These are phyloP conservation scores for Grosmannia clavigera DNA, from an alignment of 2,329 filamentous ascomycete genomes.

Conservation along the genomic window DNA sequence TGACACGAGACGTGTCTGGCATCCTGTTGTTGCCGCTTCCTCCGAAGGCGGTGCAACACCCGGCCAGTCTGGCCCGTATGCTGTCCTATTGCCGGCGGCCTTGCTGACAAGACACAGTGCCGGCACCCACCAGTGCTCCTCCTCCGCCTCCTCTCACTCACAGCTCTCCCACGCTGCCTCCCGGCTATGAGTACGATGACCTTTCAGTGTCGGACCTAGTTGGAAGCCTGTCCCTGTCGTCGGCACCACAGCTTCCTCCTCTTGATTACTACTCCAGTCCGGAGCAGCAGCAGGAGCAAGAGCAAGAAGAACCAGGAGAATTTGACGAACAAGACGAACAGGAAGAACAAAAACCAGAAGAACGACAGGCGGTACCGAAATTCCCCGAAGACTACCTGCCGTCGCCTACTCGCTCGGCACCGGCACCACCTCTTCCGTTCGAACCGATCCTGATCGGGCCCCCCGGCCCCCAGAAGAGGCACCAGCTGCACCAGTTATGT, in stretches of 20 bases:
- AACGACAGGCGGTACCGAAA: not conserved
- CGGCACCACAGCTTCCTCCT: not conserved
- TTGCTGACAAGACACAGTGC: not conserved
- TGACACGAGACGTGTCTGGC: not conserved
- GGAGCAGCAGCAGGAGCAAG: not conserved
- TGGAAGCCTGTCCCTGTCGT: not conserved
- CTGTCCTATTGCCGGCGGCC: not conserved
- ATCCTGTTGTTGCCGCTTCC: not conserved
- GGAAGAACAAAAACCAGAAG: not conserved
- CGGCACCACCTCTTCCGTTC: not conserved
- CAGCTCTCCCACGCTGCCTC: slow-evolving; percentile 3
- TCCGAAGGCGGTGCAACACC: not conserved
- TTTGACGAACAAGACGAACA: not conserved
- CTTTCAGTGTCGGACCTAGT: not conserved
- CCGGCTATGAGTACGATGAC: slow-evolving; percentile 1
- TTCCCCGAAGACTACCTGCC: not conserved
- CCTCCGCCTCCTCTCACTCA: not conserved
- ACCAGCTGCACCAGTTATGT: not conserved
- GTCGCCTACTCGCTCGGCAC: not conserved
- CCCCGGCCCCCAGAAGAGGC: not conserved
- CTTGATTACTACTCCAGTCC: not conserved
- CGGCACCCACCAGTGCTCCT: not conserved
- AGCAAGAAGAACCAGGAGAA: not conserved
- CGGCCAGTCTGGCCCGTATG: not conserved
- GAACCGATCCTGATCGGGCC: not conserved